phyloP scores from a whole-genome alignment of 2,329 filamentous ascomycete genomes.

The Fusarium avenaceum region DNA sequence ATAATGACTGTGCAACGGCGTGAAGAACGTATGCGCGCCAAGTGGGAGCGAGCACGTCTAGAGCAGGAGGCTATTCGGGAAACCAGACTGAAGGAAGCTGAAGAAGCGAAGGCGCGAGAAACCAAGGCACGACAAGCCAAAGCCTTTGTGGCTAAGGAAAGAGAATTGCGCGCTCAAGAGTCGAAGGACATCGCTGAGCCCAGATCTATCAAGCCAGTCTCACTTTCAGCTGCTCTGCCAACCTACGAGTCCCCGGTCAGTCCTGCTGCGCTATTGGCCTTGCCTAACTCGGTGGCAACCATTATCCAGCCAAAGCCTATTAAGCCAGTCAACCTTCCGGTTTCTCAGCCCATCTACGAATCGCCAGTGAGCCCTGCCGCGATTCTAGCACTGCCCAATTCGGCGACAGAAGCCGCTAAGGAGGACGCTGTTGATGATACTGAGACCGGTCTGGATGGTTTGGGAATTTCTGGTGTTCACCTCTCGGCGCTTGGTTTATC shows the following conservation, averaged over 20 bases:
- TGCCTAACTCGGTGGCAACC: constrained; percentile 66
- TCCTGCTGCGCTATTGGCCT: constrained; percentile 61
- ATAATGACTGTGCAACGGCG: constrained; percentile 82
- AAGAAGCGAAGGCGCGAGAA: constrained; percentile 42
- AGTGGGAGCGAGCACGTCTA: constrained; percentile 90
- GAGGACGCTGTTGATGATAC: not conserved
- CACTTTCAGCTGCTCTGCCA: constrained; percentile 5
- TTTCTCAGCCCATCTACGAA: not conserved
- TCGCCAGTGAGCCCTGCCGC: constrained; percentile 61
- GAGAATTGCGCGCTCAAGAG: constrained; percentile 14
- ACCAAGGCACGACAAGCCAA: constrained; percentile 42
- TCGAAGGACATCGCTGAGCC: constrained; percentile 12
- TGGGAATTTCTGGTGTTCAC: constrained; percentile 15
- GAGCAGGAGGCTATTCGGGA: constrained; percentile 87
- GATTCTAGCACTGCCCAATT: constrained; percentile 69
- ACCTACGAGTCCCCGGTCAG: constrained; percentile 57
- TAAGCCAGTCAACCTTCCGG: not conserved
- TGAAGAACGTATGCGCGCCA: constrained; percentile 84
- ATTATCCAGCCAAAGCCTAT: constrained; percentile 15
- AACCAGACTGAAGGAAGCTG: constrained; percentile 66
- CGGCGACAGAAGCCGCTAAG: constrained; percentile 43
- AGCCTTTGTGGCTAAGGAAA: constrained; percentile 22
- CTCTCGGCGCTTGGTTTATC: constrained; percentile 19
- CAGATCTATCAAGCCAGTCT: constrained; percentile 10
- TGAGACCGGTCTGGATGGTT: constrained; percentile 2